These are phyloP conservation scores for Przewalskia tangutica DNA, from an alignment of 257 asterid species.

Conservation along the genomic window DNA sequence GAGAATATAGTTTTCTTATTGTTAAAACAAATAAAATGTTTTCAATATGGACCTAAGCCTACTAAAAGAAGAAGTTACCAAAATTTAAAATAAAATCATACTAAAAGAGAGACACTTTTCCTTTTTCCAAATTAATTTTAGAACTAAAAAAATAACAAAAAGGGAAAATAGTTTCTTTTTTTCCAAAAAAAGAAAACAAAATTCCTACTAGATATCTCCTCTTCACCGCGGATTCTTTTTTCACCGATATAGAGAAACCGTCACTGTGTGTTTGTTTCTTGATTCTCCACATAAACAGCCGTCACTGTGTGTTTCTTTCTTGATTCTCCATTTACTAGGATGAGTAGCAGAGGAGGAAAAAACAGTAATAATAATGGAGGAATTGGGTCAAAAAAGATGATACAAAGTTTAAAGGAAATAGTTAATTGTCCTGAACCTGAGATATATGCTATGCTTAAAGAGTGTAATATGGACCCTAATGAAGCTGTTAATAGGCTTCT, in stretches of 20 bases:
- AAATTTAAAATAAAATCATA: no score
- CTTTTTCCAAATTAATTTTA: no score
- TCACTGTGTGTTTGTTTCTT: neutral
- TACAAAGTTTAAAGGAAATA: conserved; percentile 81
- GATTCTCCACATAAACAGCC: neutral
- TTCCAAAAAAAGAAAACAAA: neutral
- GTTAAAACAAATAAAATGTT: no score
- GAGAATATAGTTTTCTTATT: no score
- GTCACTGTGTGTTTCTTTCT: neutral
- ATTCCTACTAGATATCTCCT: neutral
- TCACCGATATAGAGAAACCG: neutral
- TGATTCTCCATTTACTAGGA: neutral
- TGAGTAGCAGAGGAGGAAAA: conserved; percentile 3
- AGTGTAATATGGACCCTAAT: conserved; percentile 93
- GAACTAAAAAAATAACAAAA: neutral
- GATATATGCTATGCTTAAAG: conserved; percentile 84
- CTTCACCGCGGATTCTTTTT: neutral
- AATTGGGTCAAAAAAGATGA: conserved; percentile 58
- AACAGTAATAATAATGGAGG: conserved; percentile 4
- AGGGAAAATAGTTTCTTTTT: neutral
- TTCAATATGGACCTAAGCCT: no score
- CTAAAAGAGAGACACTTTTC: no score
- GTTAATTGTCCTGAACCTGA: conserved; percentile 72
- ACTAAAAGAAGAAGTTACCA: no score
- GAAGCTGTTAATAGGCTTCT: conserved; percentile 74